Evolutionary conservation across 345 rosid genomes (phyloP), one percentile per base, ranked within the genome.

Genomic region (Aquilaria sinensis): DNA sequence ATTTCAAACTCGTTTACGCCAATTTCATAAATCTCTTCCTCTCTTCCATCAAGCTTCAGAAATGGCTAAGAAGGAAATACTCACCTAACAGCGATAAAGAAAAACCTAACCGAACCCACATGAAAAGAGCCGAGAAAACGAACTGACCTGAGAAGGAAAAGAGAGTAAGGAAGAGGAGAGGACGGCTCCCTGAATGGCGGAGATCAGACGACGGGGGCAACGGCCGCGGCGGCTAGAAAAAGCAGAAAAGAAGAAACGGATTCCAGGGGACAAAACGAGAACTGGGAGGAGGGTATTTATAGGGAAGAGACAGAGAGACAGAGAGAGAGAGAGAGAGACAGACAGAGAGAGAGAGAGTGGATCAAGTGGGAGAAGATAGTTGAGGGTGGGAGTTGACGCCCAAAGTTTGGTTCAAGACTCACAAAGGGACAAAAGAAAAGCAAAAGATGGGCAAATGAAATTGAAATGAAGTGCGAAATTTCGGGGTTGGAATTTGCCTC

Each of bases 121-220:
- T 12, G 2, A 41, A 3, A 13, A 13, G 51, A 46, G 16, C 14
- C 1, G 47, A 52, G 60, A 29, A 64, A 16, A 56, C 56, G 58
- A 16, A 69, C 63, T 49, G 53, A 72, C 82, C 79, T 67, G 70
- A 47, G 49, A 14, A 46, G 57, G 58, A 68, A 66, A 58, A 57
- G 64, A 15, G 52, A 51, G 62, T 30, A 31, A 52, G 50, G 29
- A 33, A 4, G 52, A 46, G 30, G 31, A 41, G 60, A 13, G 47
- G 9, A 54, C 12, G 6, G 13, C 31, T 48, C 47, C 31, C 45
- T 9, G 9, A 14, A 46, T 9, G 30, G n/a, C 49, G 15, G 41
- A 49, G 37, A 53, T 9, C 67, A 31, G 34, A 15, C 53, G n/a
- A 23, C n/a, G 31, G 53, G 15, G 10, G 41, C 30, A 43, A 54